Percentiles rank a stretch among this genome's conserved stretches.
Conservation (phyloP, 495 filamentous ascomycete species). For the Hypoxylon trugodes region DNA sequence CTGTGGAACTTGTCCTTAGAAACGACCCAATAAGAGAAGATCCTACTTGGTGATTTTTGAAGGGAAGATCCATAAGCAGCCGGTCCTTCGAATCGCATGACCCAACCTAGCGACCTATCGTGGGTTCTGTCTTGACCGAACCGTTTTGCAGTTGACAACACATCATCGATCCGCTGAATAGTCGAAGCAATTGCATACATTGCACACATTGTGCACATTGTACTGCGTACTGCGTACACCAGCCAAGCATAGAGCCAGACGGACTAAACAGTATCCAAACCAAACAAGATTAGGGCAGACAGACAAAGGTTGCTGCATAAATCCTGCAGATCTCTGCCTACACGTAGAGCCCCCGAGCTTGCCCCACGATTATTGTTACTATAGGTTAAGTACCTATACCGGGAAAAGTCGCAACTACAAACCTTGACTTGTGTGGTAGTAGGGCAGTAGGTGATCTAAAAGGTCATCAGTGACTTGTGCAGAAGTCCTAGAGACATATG, state of each 20-base stretch:
- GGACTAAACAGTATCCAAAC: slow-evolving; percentile 2
- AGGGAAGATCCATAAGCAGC: slow-evolving; percentile 31
- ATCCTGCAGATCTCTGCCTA: slow-evolving; percentile 22
- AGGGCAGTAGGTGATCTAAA: neutral
- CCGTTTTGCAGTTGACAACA: slow-evolving; percentile 30
- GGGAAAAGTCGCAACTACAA: slow-evolving; percentile 14
- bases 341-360: slow-evolving; percentile 3
- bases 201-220: neutral
- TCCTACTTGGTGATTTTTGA: slow-evolving; percentile 5
- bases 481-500: slow-evolving; percentile 35
- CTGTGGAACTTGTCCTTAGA: slow-evolving; percentile 28
- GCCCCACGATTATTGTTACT: slow-evolving; percentile 17
- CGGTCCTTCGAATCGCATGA: slow-evolving; percentile 34
- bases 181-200: slow-evolving; percentile 8
- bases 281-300: too few relatives aligned
- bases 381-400: slow-evolving; percentile 8
- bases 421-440: neutral
- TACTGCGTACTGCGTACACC: slow-evolving; percentile 12
- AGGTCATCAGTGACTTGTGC: slow-evolving; percentile 7
- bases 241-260: slow-evolving; percentile 3
- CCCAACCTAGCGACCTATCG: slow-evolving; percentile 29
- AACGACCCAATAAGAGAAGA: slow-evolving; percentile 22
- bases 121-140: slow-evolving; percentile 34
- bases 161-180: slow-evolving; percentile 35
- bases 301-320: slow-evolving; percentile 6